Percentiles rank a stretch among this genome's conserved stretches.
Conservation (phyloP, 2,329 filamentous ascomycete genomes). For the Aspergillus tamarii region DNA sequence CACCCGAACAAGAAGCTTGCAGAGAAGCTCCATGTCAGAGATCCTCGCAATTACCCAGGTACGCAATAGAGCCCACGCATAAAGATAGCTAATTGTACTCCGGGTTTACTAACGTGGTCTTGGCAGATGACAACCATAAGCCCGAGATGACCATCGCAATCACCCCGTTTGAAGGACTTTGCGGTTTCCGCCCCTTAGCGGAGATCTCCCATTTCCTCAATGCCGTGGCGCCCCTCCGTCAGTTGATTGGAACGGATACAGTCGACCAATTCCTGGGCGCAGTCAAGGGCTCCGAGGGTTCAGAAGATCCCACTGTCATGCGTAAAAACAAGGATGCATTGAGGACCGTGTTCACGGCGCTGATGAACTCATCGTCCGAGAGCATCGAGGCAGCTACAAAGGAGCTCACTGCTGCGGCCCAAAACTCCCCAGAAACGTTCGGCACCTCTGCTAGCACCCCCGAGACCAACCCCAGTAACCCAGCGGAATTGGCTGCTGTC, state of each 20-base stretch:
- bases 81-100: not conserved
- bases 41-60: constrained; percentile 89
- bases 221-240: constrained; percentile 64
- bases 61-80: constrained; percentile 13
- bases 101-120: constrained; percentile 5
- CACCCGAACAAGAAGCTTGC: constrained; percentile 96
- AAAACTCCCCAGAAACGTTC: constrained; percentile 70
- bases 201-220: constrained; percentile 87
- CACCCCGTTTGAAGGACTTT: constrained; percentile 93
- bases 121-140: constrained; percentile 92
- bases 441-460: constrained; percentile 55
- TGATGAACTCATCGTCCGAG: constrained; percentile 77
- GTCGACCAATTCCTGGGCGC: constrained; percentile 60
- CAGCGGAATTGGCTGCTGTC: constrained; percentile 72
- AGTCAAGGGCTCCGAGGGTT: constrained; percentile 59
- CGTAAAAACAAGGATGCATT: constrained; percentile 77
- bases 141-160: constrained; percentile 99
- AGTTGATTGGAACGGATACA: constrained; percentile 61
- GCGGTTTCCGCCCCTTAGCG: constrained; percentile 84
- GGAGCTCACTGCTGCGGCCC: constrained; percentile 71
- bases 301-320: constrained; percentile 48
- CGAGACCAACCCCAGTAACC: constrained; percentile 40
- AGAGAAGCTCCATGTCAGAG: constrained; percentile 80
- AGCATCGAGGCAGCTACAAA: constrained; percentile 67
- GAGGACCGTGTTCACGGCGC: constrained; percentile 71